Conservation (phyloP, 2,329 filamentous ascomycete species). For the Claviceps cyperi region DNA sequence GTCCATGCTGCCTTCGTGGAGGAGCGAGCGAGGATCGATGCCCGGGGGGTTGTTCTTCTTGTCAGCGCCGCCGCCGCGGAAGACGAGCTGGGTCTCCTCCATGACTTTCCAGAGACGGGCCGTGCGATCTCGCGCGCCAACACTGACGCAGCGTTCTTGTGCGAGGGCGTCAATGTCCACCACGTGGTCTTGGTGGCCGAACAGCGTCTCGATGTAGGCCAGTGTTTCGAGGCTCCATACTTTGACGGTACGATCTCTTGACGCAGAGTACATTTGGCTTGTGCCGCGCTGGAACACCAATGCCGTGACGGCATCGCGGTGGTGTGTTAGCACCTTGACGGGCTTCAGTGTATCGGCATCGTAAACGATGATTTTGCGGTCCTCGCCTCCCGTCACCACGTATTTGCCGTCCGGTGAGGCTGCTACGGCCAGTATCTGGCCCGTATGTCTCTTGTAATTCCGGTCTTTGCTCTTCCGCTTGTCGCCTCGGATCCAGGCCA, state of each 20-base stretch:
- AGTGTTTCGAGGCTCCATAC: conserved; percentile 87
- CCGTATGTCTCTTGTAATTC: conserved; percentile 63
- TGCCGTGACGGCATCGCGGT: conserved; percentile 74
- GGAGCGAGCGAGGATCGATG: conserved; percentile 36
- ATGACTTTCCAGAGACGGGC: conserved; percentile 91
- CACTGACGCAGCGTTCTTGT: conserved; percentile 79
- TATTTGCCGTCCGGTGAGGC: conserved; percentile 82
- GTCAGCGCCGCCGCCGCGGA: conserved; percentile 63
- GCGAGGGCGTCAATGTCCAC: conserved; percentile 70
- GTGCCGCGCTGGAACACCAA: conserved; percentile 75
- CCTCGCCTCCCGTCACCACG: conserved; percentile 77
- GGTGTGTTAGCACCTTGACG: conserved; percentile 74
- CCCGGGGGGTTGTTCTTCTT: conserved; percentile 34
- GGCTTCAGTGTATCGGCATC: conserved; percentile 66
- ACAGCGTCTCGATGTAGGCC: conserved; percentile 88
- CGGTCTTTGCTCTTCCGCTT: conserved; percentile 45
- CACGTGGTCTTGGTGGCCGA: conserved; percentile 88
- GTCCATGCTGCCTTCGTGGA: conserved; percentile 77
- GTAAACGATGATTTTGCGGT: conserved; percentile 78
- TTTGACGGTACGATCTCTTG: conserved; percentile 85
- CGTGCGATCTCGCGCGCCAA: conserved; percentile 80
- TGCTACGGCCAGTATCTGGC: conserved; percentile 67
- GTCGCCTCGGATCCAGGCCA: conserved; percentile 49
- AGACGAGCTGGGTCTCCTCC: conserved; percentile 90
- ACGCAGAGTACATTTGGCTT: conserved; percentile 85